phyloP scores from a whole-genome alignment of 345 rosid genomes.

The Lenwebbia sp. region DNA sequence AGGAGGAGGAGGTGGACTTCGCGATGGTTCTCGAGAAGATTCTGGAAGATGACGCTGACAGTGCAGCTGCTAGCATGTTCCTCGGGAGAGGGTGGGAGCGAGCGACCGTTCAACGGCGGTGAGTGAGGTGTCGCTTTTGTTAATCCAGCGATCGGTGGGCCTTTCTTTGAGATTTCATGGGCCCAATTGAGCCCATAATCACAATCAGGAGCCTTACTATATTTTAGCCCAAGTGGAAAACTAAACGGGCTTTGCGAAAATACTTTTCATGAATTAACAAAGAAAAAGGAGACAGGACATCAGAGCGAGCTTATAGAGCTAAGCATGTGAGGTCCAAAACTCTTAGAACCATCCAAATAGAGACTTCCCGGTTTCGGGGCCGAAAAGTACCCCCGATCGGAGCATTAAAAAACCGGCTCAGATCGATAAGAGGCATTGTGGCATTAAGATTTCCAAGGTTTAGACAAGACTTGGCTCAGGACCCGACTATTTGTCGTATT shows the following conservation, averaged over 20 bases:
- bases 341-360: neutral
- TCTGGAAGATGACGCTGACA: slow-evolving; percentile 16
- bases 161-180: neutral
- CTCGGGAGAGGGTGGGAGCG: neutral
- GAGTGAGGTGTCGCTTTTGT: neutral
- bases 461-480: neutral
- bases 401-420: neutral
- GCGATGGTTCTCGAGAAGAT: slow-evolving; percentile 11
- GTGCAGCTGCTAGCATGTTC: neutral
- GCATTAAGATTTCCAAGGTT: neutral
- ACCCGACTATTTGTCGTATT: neutral
- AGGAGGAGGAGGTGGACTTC: slow-evolving; percentile 6
- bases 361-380: neutral
- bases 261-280: neutral
- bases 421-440: neutral
- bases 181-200: neutral
- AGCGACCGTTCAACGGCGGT: neutral
- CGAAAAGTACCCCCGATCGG: neutral
- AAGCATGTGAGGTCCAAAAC: neutral
- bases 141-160: neutral
- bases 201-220: neutral
- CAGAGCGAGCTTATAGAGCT: neutral
- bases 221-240: neutral
- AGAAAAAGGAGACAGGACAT: neutral
- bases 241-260: too few relatives aligned